Evolutionary conservation across 768 basidiomycete species (phyloP).

Genomic region (Leccinum variicolor): DNA sequence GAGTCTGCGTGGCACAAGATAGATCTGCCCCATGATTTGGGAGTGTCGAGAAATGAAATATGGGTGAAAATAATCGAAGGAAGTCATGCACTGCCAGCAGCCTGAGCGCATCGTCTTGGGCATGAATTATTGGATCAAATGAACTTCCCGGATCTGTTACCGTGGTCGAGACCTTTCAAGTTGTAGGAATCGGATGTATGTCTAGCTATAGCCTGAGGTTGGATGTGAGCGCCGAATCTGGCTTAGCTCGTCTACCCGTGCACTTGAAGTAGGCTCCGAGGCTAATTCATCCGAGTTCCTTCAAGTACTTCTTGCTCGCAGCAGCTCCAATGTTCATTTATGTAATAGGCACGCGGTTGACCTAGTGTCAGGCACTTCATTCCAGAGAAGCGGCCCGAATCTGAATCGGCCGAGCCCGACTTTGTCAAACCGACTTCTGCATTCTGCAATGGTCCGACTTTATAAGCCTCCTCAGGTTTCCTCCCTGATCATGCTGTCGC

Average conservation of each 20-base stretch:
- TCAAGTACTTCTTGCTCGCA: too few species aligned
- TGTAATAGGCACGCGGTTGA: too few species aligned
- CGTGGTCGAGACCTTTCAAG: background rate
- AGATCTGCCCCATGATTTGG: background rate
- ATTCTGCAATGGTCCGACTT: background rate
- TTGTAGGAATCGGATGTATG: background rate
- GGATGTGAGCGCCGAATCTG: too few species aligned
- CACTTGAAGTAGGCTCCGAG: too few species aligned
- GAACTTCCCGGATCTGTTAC: background rate
- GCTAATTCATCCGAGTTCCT: too few species aligned
- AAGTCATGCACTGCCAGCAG: background rate
- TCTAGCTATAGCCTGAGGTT: too few species aligned
- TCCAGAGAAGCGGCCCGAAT: too few species aligned
- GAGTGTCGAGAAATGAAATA: background rate
- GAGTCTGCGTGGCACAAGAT: background rate
- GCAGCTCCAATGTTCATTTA: too few species aligned
- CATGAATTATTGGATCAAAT: too few species aligned
- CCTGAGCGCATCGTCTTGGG: background rate
- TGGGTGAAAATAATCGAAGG: background rate
- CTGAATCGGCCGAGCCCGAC: too few species aligned
- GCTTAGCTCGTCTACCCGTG: too few species aligned
- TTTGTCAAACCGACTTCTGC: background rate
- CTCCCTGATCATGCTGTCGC: background rate
- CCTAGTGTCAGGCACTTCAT: too few species aligned
- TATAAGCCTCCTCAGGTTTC: background rate